These are phyloP conservation scores for Mycena citricolor DNA, from an alignment of 1,284 basidiomycete species.

Conservation along the genomic window DNA sequence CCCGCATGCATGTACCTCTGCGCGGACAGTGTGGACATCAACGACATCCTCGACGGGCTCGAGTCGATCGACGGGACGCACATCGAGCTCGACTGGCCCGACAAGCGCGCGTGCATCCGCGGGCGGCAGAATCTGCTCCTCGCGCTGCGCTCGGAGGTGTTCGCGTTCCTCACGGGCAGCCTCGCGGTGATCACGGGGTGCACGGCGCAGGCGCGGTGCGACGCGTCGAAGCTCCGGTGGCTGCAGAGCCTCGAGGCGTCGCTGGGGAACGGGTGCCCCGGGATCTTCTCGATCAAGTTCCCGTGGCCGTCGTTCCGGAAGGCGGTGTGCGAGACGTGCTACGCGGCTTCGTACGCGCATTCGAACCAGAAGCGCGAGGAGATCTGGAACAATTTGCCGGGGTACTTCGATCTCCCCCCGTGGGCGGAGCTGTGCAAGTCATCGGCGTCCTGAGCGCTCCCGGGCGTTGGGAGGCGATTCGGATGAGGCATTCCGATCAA, in stretches of 20 bases:
- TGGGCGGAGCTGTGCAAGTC: conserved; percentile 22
- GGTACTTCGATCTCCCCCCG: conserved; percentile 21
- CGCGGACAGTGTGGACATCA: conserved; percentile 25
- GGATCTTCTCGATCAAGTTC: conserved; percentile 26
- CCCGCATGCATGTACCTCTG: conserved; percentile 27
- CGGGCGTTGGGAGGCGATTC: too few species aligned
- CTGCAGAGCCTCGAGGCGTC: conserved; percentile 26
- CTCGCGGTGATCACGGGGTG: conserved; percentile 20
- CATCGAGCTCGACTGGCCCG: conserved; percentile 26
- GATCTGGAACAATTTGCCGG: conserved; percentile 22
- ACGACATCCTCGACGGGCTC: conserved; percentile 27
- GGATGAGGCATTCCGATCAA: too few species aligned
- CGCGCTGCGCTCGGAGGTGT: conserved; percentile 24
- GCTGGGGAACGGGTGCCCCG: conserved; percentile 24
- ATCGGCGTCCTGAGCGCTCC: too few species aligned
- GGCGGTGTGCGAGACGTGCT: conserved; percentile 24
- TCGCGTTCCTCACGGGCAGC: conserved; percentile 24
- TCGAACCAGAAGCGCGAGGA: conserved; percentile 19
- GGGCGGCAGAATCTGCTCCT: conserved; percentile 25
- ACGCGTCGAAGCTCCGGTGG: conserved; percentile 25
- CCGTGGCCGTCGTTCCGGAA: conserved; percentile 24
- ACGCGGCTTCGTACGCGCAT: conserved; percentile 12
- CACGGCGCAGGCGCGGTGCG: conserved; percentile 20
- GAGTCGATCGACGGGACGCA: conserved; percentile 22
- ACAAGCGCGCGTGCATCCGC: conserved; percentile 27